Evolutionary conservation across 2,329 filamentous ascomycete genomes (phyloP).

Genomic region (Cryphonectria carpinicola): DNA sequence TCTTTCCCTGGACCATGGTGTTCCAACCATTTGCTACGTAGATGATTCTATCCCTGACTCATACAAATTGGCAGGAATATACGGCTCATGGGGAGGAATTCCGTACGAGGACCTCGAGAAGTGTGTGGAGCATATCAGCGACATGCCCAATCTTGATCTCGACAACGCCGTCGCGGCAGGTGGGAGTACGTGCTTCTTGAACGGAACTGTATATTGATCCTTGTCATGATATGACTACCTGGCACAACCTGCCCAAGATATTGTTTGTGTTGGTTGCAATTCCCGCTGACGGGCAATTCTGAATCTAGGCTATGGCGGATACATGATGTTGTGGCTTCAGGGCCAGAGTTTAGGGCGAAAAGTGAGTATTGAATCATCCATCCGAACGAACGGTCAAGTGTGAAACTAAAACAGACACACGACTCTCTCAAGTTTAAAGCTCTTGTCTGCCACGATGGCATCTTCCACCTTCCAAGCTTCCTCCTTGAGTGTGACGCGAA

Average conservation of each 20-base stretch:
- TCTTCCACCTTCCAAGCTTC: slow-evolving; percentile 40
- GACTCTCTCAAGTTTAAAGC: slow-evolving; percentile 51
- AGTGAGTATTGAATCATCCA: slow-evolving; percentile 32
- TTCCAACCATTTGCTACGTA: slow-evolving; percentile 13
- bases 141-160: slow-evolving; percentile 57
- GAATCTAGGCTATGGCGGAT: slow-evolving; percentile 52
- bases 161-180: slow-evolving; percentile 56
- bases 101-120: slow-evolving; percentile 60
- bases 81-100: slow-evolving; percentile 55
- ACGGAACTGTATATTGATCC: background rate
- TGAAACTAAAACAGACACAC: background rate
- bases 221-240: background rate
- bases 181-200: slow-evolving; percentile 38
- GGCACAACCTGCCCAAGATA: background rate
- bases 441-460: slow-evolving; percentile 57
- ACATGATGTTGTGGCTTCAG: slow-evolving; percentile 64
- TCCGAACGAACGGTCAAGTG: background rate
- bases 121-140: slow-evolving; percentile 55
- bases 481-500: slow-evolving; percentile 35
- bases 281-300: background rate
- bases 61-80: slow-evolving; percentile 42
- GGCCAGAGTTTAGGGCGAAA: slow-evolving; percentile 56
- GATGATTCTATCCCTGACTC: slow-evolving; percentile 30
- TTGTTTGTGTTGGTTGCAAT: background rate
- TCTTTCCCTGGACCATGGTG: slow-evolving; percentile 29